phyloP scores from a whole-genome alignment of 2,329 filamentous ascomycete species.

The Alternaria gaisen region DNA sequence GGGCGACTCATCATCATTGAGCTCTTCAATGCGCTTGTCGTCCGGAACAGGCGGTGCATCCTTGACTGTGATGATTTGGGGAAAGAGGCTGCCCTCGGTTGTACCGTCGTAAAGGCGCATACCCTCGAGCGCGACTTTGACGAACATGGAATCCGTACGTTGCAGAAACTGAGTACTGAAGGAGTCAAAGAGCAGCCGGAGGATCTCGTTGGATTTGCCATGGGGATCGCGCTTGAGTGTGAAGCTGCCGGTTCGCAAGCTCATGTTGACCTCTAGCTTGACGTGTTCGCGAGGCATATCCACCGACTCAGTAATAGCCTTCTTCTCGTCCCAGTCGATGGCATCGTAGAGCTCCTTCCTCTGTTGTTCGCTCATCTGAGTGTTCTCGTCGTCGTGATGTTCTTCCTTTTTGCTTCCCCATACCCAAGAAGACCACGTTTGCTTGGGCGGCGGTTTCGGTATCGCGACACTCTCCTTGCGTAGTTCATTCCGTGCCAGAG shows the following conservation, averaged over 20 bases:
- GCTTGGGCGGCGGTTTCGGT: constrained; percentile 77
- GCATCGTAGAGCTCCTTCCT: constrained; percentile 95
- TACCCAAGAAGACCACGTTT: constrained; percentile 86
- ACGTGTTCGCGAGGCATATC: constrained; percentile 90
- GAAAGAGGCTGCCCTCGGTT: constrained; percentile 87
- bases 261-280: constrained; percentile 91
- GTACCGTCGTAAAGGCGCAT: constrained; percentile 96
- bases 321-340: constrained; percentile 98
- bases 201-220: constrained; percentile 78
- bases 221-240: constrained; percentile 88
- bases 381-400: constrained; percentile 73
- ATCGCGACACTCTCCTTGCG: constrained; percentile 93
- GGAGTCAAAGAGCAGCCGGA: constrained; percentile 92
- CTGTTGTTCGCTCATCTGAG: constrained; percentile 92
- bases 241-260: constrained; percentile 94
- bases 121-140: constrained; percentile 89
- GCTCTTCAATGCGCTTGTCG: constrained; percentile 58
- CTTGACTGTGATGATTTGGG: constrained; percentile 95
- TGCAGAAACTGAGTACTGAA: constrained; percentile 92
- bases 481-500: constrained; percentile 89
- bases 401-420: constrained; percentile 76
- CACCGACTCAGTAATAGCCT: constrained; percentile 84
- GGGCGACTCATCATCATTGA: constrained; percentile 58
- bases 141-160: constrained; percentile 87
- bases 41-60: constrained; percentile 72